A percentile compares a stretch with the other conserved stretches of the same genome.
Evolutionary conservation across 768 basidiomycete genomes (phyloP).

Genomic region (Boletus eberwhitei): DNA sequence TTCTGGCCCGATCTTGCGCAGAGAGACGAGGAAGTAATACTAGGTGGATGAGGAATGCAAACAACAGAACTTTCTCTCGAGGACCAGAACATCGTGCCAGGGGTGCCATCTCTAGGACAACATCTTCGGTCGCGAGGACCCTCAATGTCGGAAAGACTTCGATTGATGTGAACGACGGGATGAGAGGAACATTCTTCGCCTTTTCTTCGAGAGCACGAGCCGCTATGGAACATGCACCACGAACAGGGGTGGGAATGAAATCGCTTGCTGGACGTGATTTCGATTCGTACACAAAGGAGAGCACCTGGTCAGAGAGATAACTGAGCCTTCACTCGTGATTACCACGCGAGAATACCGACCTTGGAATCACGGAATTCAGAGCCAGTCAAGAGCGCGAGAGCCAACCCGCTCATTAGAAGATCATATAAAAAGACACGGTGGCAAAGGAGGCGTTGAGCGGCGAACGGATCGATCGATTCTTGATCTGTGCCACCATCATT

Average conservation of each 20-base stretch:
- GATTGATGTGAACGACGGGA: background rate
- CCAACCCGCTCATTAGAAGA: constrained; percentile 46
- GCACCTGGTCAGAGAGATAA: constrained; percentile 39
- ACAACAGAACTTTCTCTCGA: constrained; percentile 27
- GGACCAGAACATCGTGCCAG: background rate
- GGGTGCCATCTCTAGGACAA: constrained; percentile 11
- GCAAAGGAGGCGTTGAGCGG: constrained; percentile 35
- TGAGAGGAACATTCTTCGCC: background rate
- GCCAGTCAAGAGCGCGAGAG: constrained; percentile 50
- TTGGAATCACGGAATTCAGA: constrained; percentile 63
- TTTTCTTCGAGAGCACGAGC: constrained; percentile 7
- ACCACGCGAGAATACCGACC: constrained; percentile 30
- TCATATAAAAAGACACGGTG: constrained; percentile 51
- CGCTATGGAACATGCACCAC: constrained; percentile 5
- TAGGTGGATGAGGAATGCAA: constrained; percentile 38
- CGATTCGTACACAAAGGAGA: constrained; percentile 55
- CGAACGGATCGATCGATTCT: constrained; percentile 6
- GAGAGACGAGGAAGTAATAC: constrained; percentile 38
- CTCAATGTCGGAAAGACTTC: background rate
- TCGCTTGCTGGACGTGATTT: constrained; percentile 23
- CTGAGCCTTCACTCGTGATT: background rate
- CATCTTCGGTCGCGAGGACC: background rate
- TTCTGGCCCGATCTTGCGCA: constrained; percentile 40
- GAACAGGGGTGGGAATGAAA: constrained; percentile 12
- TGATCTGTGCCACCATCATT: constrained; percentile 46